These are phyloP conservation scores for Pseudogymnoascus sp. DNA, from an alignment of 2,329 filamentous ascomycete genomes.

Conservation along the genomic window DNA sequence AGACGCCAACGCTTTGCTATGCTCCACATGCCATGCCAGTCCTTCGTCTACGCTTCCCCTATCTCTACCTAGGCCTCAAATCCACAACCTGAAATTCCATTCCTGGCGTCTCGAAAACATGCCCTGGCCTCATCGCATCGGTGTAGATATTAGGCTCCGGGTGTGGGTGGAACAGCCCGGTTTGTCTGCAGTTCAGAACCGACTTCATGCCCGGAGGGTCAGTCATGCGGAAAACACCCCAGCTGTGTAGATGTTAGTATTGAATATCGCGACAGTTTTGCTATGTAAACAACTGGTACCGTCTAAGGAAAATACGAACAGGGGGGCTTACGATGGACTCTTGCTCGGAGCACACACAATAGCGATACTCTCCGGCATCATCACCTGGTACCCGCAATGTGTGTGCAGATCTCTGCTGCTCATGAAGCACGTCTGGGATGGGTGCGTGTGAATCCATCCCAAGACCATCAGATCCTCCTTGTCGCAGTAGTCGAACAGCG, in stretches of 20 bases:
- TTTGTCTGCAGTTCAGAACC: slow-evolving; percentile 70
- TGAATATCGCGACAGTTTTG: neutral
- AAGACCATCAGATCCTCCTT: slow-evolving; percentile 74
- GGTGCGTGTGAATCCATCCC: slow-evolving; percentile 98
- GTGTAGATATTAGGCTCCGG: slow-evolving; percentile 30
- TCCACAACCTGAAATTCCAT: slow-evolving; percentile 58
- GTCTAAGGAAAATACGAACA: slow-evolving; percentile 8
- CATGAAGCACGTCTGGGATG: slow-evolving; percentile 96
- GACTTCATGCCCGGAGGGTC: slow-evolving; percentile 83
- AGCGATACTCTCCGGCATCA: slow-evolving; percentile 92
- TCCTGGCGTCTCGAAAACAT: slow-evolving; percentile 49
- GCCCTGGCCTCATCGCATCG: slow-evolving; percentile 40
- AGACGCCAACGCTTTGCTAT: slow-evolving; percentile 13
- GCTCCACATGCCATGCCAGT: neutral
- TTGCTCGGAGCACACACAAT: slow-evolving; percentile 90
- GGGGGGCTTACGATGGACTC: slow-evolving; percentile 55
- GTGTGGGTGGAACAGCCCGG: slow-evolving; percentile 78
- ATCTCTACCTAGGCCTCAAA: slow-evolving; percentile 33
- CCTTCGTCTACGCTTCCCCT: neutral
- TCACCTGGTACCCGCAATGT: slow-evolving; percentile 87
- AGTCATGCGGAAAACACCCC: slow-evolving; percentile 87
- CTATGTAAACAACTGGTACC: slow-evolving; percentile 10
- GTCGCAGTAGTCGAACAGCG: slow-evolving; percentile 84
- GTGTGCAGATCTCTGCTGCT: slow-evolving; percentile 90
- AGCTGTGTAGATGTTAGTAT: slow-evolving; percentile 40